Evolutionary conservation across 176 grass and related monocot genomes (phyloP).

Genomic region (Cenchrus americanus): DNA sequence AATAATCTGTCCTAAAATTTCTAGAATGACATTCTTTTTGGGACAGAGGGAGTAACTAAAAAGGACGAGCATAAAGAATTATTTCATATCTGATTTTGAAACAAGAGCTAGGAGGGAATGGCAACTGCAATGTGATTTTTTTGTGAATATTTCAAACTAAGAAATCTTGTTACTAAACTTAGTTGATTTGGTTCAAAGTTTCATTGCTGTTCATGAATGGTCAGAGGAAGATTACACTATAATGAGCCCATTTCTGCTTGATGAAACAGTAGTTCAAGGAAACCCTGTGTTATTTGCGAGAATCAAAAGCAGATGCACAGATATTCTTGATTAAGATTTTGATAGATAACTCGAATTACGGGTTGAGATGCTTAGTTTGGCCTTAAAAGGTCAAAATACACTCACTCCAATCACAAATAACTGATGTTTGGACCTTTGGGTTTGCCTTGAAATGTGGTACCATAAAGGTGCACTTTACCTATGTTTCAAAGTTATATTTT

Average conservation of each 20-base stretch:
- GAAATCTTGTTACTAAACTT: background rate
- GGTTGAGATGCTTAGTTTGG: background rate
- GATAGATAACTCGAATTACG: background rate
- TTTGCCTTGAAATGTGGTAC: background rate
- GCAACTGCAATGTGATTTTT: background rate
- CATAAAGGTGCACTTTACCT: background rate
- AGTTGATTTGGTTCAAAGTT: background rate
- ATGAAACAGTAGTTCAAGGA: background rate
- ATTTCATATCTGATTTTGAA: background rate
- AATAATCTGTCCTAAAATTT: too few relatives aligned
- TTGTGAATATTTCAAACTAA: background rate
- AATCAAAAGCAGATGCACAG: background rate
- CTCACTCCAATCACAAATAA: too few relatives aligned
- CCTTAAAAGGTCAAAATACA: background rate
- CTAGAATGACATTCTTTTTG: too few relatives aligned
- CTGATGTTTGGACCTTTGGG: too few relatives aligned
- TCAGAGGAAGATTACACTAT: background rate
- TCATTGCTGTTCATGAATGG: background rate
- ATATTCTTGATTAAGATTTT: constrained; percentile 4
- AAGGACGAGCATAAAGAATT: background rate
- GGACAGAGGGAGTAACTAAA: background rate
- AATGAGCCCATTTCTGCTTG: background rate
- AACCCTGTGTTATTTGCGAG: background rate
- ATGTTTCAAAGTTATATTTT: background rate
- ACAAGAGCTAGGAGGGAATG: background rate